Percentiles rank a stretch among this genome's conserved stretches.
Conservation (phyloP, 1,284 basidiomycete species). For the Austroboletus novae-zelandiae region DNA sequence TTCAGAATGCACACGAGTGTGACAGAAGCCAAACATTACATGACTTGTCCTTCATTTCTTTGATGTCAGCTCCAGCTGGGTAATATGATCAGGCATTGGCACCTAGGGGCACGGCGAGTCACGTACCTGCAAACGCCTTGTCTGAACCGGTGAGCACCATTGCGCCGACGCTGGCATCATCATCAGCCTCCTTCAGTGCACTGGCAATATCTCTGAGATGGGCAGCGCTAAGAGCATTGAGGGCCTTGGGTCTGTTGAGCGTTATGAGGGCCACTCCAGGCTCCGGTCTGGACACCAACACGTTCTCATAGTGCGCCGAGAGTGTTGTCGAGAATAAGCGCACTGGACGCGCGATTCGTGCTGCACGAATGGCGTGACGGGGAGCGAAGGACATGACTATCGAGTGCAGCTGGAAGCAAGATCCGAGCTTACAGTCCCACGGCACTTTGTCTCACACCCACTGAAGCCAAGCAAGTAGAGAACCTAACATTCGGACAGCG, state of each 20-base stretch:
- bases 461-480: too few species aligned
- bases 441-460: conserved; percentile 1
- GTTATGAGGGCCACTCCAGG: conserved; percentile 85
- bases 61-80: conserved; percentile 85
- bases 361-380: conserved; percentile 3
- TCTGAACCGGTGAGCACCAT: conserved; percentile 94
- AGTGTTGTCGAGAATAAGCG: conserved; percentile 27
- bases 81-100: neutral
- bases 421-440: neutral
- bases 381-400: conserved; percentile 15
- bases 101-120: conserved; percentile 10
- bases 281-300: conserved; percentile 73
- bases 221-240: conserved; percentile 88
- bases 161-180: conserved; percentile 72
- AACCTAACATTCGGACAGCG: too few species aligned
- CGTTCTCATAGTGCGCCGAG: conserved; percentile 54
- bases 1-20: neutral
- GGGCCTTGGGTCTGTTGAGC: conserved; percentile 93
- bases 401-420: neutral
- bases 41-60: conserved; percentile 90
- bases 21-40: conserved; percentile 49
- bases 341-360: neutral
- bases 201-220: conserved; percentile 78
- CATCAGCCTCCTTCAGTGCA: conserved; percentile 71
- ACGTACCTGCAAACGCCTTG: conserved; percentile 86